Conservation (phyloP, 2,329 filamentous ascomycete species). For the Ceratocystis harringtonii region DNA sequence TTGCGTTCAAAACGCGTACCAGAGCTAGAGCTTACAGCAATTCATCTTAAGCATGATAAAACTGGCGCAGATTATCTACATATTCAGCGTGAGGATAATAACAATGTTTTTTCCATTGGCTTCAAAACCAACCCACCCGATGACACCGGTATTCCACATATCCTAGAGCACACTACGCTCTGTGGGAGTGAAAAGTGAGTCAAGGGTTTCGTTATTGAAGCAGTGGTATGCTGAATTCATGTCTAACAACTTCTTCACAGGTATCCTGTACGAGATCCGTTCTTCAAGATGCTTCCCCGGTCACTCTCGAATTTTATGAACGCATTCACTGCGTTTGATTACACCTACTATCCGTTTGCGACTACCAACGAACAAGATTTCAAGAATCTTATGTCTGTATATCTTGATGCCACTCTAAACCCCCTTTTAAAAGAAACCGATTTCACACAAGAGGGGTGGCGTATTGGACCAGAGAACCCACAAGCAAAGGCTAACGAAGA, state of each 20-base stretch:
- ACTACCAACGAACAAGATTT: slow-evolving; percentile 94
- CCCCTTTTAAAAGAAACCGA: slow-evolving; percentile 81
- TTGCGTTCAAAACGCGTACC: slow-evolving; percentile 81
- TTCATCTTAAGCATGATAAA: slow-evolving; percentile 85
- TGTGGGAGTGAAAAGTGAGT: slow-evolving; percentile 83
- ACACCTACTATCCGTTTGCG: slow-evolving; percentile 95
- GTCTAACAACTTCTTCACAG: slow-evolving; percentile 32
- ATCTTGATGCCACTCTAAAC: slow-evolving; percentile 84
- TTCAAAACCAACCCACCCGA: slow-evolving; percentile 99
- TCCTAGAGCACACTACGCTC: slow-evolving; percentile 90
- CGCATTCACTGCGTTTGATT: slow-evolving; percentile 88
- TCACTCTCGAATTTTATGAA: slow-evolving; percentile 99
- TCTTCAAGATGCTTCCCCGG: slow-evolving; percentile 98
- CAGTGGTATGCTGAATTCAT: slow-evolving; percentile 10
- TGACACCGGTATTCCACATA: slow-evolving; percentile 90
- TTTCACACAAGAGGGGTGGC: slow-evolving; percentile 94
- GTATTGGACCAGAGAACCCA: slow-evolving; percentile 83
- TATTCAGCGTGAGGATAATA: slow-evolving; percentile 85
- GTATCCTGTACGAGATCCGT: slow-evolving; percentile 94
- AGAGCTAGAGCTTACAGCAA: slow-evolving; percentile 79
- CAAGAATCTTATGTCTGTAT: slow-evolving; percentile 89
- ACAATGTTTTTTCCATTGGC: slow-evolving; percentile 98
- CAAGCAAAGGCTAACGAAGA: slow-evolving; percentile 38
- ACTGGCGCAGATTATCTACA: slow-evolving; percentile 94
- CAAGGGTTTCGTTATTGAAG: not conserved